Evolutionary conservation across 2,329 filamentous ascomycete genomes (phyloP).

Genomic region (Sordariomycetes sp.): DNA sequence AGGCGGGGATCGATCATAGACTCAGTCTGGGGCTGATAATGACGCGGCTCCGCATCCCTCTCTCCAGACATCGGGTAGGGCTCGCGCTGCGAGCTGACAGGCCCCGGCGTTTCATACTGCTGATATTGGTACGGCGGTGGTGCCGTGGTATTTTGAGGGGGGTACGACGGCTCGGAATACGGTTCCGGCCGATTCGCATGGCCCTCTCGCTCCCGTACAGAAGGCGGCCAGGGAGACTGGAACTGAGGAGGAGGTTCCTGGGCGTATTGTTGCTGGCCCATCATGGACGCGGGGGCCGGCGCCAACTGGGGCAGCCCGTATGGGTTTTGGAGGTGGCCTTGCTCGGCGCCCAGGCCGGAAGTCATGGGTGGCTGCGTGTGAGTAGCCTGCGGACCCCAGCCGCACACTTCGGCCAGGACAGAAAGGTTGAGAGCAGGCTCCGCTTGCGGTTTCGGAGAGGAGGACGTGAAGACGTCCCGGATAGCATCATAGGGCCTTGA

Average conservation of each 20-base stretch:
- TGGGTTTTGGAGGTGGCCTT: background rate
- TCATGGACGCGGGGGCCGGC: background rate
- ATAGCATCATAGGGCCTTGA: constrained; percentile 18
- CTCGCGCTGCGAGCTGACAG: background rate
- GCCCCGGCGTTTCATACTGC: background rate
- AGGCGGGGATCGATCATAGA: constrained; percentile 1
- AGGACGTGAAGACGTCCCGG: constrained; percentile 24
- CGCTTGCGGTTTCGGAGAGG: constrained; percentile 14
- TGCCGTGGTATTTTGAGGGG: background rate
- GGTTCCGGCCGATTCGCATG: background rate
- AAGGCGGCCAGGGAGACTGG: background rate
- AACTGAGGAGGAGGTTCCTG: background rate
- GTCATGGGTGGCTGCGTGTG: background rate
- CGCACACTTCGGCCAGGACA: constrained; percentile 3
- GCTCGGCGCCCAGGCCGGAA: background rate
- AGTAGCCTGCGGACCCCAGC: background rate
- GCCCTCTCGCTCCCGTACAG: background rate
- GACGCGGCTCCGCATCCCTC: background rate
- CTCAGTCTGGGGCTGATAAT: background rate
- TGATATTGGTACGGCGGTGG: background rate
- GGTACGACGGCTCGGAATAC: background rate
- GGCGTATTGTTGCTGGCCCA: background rate
- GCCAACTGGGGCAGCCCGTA: background rate
- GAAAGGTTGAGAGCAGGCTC: constrained; percentile 14
- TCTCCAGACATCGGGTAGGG: background rate